Evolutionary conservation across 306 rosid genomes (phyloP).

Genomic region (Citrullus colocynthis): DNA sequence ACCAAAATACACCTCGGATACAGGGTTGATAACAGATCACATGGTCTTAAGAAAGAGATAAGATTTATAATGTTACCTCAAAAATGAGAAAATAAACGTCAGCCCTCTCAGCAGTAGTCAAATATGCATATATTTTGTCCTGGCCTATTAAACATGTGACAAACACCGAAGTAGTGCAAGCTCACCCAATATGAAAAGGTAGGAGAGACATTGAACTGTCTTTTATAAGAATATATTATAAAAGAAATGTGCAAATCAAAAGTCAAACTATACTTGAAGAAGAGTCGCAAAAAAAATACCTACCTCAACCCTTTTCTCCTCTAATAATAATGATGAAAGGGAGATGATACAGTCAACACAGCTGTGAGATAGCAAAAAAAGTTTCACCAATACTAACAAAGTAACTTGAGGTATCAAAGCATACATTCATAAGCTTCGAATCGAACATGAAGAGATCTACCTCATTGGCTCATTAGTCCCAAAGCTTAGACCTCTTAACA

Average conservation of each 20-base stretch:
- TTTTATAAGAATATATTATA: constrained; percentile 31
- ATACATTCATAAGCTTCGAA: constrained; percentile 55
- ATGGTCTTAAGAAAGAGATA: constrained; percentile 4
- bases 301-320: constrained; percentile 91
- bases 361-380: constrained; percentile 74
- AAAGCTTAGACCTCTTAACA: constrained; percentile 70
- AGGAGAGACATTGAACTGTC: constrained; percentile 22
- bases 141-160: constrained; percentile 34
- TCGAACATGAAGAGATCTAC: constrained; percentile 71
- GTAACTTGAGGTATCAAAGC: constrained; percentile 41
- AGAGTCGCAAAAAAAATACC: constrained; percentile 52
- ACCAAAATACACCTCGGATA: background rate
- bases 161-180: constrained; percentile 18
- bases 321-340: constrained; percentile 67
- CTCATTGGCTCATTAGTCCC: constrained; percentile 43
- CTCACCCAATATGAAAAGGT: background rate
- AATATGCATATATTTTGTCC: constrained; percentile 47
- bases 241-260: constrained; percentile 24
- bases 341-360: constrained; percentile 74
- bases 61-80: constrained; percentile 77
- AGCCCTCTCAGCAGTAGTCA: constrained; percentile 61
- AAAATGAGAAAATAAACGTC: constrained; percentile 41
- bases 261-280: constrained; percentile 22
- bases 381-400: constrained; percentile 63
- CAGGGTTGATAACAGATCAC: constrained; percentile 1